Conservation (phyloP, 352 stramenopile genomes). For the Phytophthora macrochlamydospora region DNA sequence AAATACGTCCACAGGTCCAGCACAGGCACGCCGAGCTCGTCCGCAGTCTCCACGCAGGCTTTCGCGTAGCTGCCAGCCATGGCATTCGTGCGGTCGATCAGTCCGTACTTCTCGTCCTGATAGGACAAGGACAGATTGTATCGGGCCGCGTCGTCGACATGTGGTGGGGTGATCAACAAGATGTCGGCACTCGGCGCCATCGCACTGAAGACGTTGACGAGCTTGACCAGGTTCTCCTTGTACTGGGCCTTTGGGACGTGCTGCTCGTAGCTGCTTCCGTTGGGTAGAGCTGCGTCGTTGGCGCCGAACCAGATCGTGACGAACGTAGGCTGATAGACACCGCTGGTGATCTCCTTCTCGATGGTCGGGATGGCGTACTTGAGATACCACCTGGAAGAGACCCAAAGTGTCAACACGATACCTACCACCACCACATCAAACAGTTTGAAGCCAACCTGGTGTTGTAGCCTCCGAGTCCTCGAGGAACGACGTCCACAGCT, state of each 20-base stretch:
- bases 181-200: conserved; percentile 22
- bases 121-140: conserved; percentile 13
- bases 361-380: conserved; percentile 35
- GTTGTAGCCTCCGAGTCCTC: conserved; percentile 60
- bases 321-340: conserved; percentile 24
- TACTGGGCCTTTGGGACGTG: conserved; percentile 54
- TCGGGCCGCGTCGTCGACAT: conserved; percentile 40
- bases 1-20: conserved; percentile 54
- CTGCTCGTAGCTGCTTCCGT: conserved; percentile 29
- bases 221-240: conserved; percentile 39
- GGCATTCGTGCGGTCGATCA: conserved; percentile 46
- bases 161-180: conserved; percentile 32
- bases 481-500: conserved; percentile 48
- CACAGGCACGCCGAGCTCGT: conserved; percentile 25
- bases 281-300: conserved; percentile 56
- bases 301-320: conserved; percentile 60
- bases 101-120: conserved; percentile 17
- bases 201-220: conserved; percentile 26
- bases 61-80: conserved; percentile 45
- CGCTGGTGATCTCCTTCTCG: conserved; percentile 33
- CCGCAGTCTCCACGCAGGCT: conserved; percentile 41
- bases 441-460: conserved; percentile 29
- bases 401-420: no score
- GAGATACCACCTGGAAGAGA: conserved; percentile 33
- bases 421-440: not conserved